Evolutionary conservation across 1,284 basidiomycete species (phyloP).

Genomic region (Boletus albobrunnescens): DNA sequence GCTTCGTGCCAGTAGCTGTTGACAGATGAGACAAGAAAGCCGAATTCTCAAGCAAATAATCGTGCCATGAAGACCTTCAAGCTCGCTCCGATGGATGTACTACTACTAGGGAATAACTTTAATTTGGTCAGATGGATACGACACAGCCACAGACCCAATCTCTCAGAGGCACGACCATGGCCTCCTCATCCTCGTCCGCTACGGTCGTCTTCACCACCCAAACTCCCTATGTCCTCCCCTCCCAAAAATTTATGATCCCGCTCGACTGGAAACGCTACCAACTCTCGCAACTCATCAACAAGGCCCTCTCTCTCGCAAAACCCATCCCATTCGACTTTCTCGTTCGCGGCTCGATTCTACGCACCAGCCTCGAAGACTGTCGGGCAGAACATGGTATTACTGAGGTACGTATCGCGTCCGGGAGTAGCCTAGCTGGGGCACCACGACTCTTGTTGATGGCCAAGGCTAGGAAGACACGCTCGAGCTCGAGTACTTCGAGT

Average conservation of each 20-base stretch:
- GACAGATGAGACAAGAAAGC: neutral
- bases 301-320: slow-evolving; percentile 72
- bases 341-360: slow-evolving; percentile 76
- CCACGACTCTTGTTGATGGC: slow-evolving; percentile 18
- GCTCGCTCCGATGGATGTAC: neutral
- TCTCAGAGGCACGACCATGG: neutral
- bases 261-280: slow-evolving; percentile 89
- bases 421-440: neutral
- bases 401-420: slow-evolving; percentile 17
- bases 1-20: neutral
- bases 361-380: slow-evolving; percentile 73
- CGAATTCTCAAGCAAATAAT: neutral
- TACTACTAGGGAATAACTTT: no score
- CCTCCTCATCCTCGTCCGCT: slow-evolving; percentile 23
- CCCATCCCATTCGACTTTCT: slow-evolving; percentile 95
- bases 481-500: slow-evolving; percentile 93
- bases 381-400: slow-evolving; percentile 20
- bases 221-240: slow-evolving; percentile 77
- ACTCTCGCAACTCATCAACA: slow-evolving; percentile 97
- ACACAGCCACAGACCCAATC: slow-evolving; percentile 15
- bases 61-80: neutral
- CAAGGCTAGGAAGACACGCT: slow-evolving; percentile 74
- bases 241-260: slow-evolving; percentile 93
- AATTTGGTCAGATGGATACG: no score
- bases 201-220: slow-evolving; percentile 80